These are phyloP conservation scores for Candida chauliodis DNA, from an alignment of 805 yeast species.

Conservation along the genomic window DNA sequence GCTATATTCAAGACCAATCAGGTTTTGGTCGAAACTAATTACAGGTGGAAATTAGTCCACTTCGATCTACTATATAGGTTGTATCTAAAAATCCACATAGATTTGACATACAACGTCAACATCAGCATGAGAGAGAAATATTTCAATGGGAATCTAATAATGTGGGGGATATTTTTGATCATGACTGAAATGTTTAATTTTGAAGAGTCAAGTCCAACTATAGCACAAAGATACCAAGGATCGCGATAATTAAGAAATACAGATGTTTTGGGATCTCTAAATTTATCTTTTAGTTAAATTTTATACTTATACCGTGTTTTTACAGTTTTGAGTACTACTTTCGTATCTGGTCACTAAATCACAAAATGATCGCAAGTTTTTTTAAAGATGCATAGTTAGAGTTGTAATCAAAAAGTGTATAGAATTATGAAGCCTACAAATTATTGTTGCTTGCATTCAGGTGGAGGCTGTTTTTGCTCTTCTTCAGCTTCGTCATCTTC, in stretches of 20 bases:
- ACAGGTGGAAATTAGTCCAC: slow-evolving; percentile 1
- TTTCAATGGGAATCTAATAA: slow-evolving; percentile 4
- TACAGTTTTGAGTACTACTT: too few species aligned
- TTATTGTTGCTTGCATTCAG: slow-evolving; percentile 74
- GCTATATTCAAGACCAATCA: background rate
- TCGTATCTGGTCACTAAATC: too few species aligned
- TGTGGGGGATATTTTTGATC: slow-evolving; percentile 1
- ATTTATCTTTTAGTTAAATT: too few species aligned
- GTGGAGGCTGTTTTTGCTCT: slow-evolving; percentile 59
- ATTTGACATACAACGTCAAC: background rate
- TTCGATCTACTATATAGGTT: background rate
- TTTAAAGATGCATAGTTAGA: too few species aligned
- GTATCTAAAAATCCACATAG: background rate
- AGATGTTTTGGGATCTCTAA: too few species aligned
- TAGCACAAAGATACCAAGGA: background rate
- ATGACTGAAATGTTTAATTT: slow-evolving; percentile 2
- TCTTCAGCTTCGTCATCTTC: slow-evolving; percentile 60
- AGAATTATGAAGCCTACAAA: too few species aligned
- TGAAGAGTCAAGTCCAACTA: background rate
- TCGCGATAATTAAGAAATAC: too few species aligned
- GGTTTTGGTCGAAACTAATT: background rate
- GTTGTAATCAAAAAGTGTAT: slow-evolving; percentile 2
- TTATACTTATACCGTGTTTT: too few species aligned
- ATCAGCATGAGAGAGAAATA: slow-evolving; percentile 5
- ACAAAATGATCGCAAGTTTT: too few species aligned